Percentiles rank a stretch among this genome's conserved stretches.
Evolutionary conservation across 805 yeast species (phyloP).

Genomic region (Dipodascus albidus): DNA sequence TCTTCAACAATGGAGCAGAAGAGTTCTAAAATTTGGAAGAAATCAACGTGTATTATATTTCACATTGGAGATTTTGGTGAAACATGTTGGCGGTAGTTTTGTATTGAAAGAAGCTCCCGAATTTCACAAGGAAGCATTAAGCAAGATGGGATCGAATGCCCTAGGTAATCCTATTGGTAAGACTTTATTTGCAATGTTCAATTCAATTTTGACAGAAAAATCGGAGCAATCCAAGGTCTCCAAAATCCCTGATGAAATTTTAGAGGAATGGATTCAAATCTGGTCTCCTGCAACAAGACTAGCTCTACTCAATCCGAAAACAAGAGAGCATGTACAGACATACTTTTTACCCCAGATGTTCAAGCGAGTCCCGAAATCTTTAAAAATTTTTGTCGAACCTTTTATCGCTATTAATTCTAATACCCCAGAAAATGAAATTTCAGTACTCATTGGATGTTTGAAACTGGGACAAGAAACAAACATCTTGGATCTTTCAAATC

Average conservation of each 20-base stretch:
- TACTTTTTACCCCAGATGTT: conserved; percentile 58
- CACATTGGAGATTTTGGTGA: conserved; percentile 44
- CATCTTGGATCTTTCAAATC: conserved; percentile 38
- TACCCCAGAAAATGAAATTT: conserved; percentile 20
- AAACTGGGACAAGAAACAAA: conserved; percentile 54
- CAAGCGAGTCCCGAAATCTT: conserved; percentile 36
- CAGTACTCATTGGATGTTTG: conserved; percentile 41
- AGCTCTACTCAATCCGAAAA: conserved; percentile 25
- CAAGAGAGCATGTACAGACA: conserved; percentile 38
- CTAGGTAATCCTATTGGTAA: conserved; percentile 43
- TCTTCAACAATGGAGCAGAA: conserved; percentile 33
- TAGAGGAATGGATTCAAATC: conserved; percentile 33
- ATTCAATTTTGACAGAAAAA: conserved; percentile 6
- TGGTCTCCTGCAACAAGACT: conserved; percentile 38
- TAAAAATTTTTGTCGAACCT: conserved; percentile 28
- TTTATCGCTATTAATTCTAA: conserved; percentile 13
- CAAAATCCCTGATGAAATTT: conserved; percentile 2
- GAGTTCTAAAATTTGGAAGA: conserved; percentile 33
- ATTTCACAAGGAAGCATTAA: conserved; percentile 38
- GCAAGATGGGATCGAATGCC: conserved; percentile 42
- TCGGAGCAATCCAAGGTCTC: neutral
- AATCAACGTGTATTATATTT: conserved; percentile 52
- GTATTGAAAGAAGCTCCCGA: conserved; percentile 35
- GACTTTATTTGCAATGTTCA: conserved; percentile 15
- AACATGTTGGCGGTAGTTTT: conserved; percentile 32